Conservation (phyloP, 371 early-diverging fungal species). For the Mucor piriformis region DNA sequence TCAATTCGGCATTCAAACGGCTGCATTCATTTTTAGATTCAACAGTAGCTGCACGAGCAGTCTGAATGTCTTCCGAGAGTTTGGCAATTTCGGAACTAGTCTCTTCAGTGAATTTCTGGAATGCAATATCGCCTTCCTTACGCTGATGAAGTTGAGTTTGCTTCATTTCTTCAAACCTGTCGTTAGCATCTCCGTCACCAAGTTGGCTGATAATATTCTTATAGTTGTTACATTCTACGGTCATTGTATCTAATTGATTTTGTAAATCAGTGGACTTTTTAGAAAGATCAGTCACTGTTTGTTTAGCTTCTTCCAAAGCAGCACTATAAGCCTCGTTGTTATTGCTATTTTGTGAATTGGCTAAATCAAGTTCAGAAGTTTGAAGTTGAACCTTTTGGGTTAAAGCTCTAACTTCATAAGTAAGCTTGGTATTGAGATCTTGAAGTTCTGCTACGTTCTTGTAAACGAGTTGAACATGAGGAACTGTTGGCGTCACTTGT, state of each 20-base stretch:
- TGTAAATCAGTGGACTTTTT: background rate
- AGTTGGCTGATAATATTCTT: conserved; percentile 2
- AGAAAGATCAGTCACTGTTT: background rate
- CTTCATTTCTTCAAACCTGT: conserved; percentile 9
- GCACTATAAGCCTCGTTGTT: conserved; percentile 2
- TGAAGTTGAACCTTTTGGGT: background rate
- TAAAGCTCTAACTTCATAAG: background rate
- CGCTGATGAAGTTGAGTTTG: conserved; percentile 3
- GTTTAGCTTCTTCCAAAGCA: conserved; percentile 2
- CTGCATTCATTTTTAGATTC: background rate
- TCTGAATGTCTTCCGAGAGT: conserved; percentile 6
- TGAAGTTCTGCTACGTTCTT: conserved; percentile 16
- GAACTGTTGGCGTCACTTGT: background rate
- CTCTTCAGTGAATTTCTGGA: conserved; percentile 8
- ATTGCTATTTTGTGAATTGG: no score
- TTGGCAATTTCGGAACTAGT: conserved; percentile 1
- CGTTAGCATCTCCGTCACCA: conserved; percentile 7
- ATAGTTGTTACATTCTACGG: conserved; percentile 10
- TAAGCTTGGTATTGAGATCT: conserved; percentile 9
- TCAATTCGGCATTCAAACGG: background rate
- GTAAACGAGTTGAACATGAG: conserved; percentile 13
- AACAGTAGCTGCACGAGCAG: conserved; percentile 2
- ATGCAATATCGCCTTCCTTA: conserved; percentile 11
- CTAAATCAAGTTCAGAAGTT: no score
- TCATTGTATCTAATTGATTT: background rate